These are phyloP conservation scores for Eucalyptus lansdowneana DNA, from an alignment of 345 rosid species.

Conservation along the genomic window DNA sequence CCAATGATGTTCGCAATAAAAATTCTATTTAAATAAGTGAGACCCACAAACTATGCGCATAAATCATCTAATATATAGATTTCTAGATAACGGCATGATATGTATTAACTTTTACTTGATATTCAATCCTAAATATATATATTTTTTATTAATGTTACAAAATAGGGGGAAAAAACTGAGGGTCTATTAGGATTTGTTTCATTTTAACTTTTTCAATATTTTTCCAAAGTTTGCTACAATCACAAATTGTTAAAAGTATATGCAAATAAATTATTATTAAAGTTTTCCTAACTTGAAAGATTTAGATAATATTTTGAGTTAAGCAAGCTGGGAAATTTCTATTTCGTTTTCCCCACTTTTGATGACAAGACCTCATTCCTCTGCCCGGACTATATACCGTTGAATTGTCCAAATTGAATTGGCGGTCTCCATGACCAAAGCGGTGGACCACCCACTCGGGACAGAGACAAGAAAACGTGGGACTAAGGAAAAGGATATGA, in stretches of 20 bases:
- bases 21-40: background rate
- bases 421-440: background rate
- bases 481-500: background rate
- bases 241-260: background rate
- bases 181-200: background rate
- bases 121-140: background rate
- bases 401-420: background rate
- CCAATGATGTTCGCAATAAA: fast-evolving
- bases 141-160: background rate
- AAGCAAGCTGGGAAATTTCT: background rate
- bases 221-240: background rate
- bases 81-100: background rate
- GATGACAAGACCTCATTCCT: background rate
- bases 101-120: background rate
- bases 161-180: background rate
- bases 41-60: background rate
- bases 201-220: background rate
- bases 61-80: background rate
- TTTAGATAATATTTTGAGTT: background rate
- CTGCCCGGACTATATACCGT: background rate
- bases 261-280: background rate
- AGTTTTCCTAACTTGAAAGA: background rate
- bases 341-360: background rate
- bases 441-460: conserved; percentile 4
- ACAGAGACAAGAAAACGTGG: background rate